Evolutionary conservation across 2,329 filamentous ascomycete genomes (phyloP), one percentile per base, ranked within the genome.

Genomic region (Nectriaceae sp.): DNA sequence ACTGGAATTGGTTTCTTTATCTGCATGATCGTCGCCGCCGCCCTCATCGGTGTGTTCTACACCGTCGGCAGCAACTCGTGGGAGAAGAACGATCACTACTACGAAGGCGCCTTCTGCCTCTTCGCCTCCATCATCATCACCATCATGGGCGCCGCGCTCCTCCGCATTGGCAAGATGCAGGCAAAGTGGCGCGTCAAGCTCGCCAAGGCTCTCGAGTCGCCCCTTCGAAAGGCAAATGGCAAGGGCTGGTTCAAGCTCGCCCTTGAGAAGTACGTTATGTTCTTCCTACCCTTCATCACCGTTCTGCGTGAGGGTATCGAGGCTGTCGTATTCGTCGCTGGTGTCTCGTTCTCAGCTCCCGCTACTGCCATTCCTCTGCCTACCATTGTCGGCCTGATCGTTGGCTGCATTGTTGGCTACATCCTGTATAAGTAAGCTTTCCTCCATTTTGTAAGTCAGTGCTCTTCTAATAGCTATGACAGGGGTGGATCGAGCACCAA

Each of bases 181-280:
- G 85, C 88, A 53, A 94, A 94, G 70, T 96, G 90, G 91, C 82
- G 84, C n/a, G 74, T 87, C 60, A 94, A 94, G 80, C 82, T 96
- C 20, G 82, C 85, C 16, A 82, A 81, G 60, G 83, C 88, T 3
- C 70, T 94, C 22, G 83, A 88, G 56, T 65, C 63, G 1, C 73
- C 77, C 11, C 54, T 75, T 49, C 67, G 66, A 35, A 74, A 77
- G 21, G 74, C 79, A 13, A 71, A 71, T 22, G 64, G 68, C 15
- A 65, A 64, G 3, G 64, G 64, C 20, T 72, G 74, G 61, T 42
- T 91, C 53, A 87, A 87, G 69, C 70, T 74, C 46, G 88, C 82
- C 72, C 70, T 77, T 18, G 86, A 92, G 67, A 90, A 88, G 67
- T 94, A 96, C 64, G 83, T 85, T 63, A 90, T 96, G 87, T 94